phyloP scores from a whole-genome alignment of 2,329 filamentous ascomycete genomes.

The Polytolypa hystricis region DNA sequence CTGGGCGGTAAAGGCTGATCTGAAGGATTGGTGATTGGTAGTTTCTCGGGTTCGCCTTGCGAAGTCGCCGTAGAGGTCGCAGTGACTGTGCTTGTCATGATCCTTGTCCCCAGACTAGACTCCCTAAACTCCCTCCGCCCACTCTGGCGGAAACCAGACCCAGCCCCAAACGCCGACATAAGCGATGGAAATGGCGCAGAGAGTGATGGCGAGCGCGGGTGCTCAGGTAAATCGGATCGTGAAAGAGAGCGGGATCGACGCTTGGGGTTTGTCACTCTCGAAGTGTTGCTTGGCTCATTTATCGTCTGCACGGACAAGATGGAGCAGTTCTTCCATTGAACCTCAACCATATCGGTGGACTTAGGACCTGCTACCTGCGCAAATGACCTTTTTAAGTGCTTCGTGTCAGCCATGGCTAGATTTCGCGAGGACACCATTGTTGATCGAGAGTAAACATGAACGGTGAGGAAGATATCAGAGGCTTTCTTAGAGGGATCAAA shows the following conservation, averaged over 20 bases:
- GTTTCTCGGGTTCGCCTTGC: no score
- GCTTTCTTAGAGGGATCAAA: slow-evolving; percentile 5
- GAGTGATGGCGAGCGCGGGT: slow-evolving; percentile 27
- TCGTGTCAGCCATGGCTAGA: slow-evolving; percentile 22
- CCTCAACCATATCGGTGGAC: slow-evolving; percentile 16
- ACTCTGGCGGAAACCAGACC: slow-evolving; percentile 12
- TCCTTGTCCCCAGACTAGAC: slow-evolving; percentile 1
- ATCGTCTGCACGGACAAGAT: slow-evolving; percentile 15
- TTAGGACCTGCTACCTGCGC: slow-evolving; percentile 31
- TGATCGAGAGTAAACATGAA: no score
- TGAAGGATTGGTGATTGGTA: no score
- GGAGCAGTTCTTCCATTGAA: slow-evolving; percentile 18
- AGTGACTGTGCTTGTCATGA: slow-evolving; percentile 1
- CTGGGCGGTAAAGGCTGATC: slow-evolving; percentile 9
- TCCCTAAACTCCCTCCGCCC: slow-evolving; percentile 20
- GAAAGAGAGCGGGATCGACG: slow-evolving; percentile 17
- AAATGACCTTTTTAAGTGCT: slow-evolving; percentile 27
- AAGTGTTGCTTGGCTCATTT: slow-evolving; percentile 18
- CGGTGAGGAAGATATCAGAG: no score
- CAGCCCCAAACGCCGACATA: slow-evolving; percentile 42
- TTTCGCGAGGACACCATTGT: no score
- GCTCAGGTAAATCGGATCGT: slow-evolving; percentile 26
- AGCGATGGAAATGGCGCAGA: slow-evolving; percentile 41
- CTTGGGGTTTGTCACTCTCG: slow-evolving; percentile 22
- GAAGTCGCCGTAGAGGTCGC: background rate